These are phyloP conservation scores for Xylaria bambusicola DNA, from an alignment of 495 filamentous ascomycete species.

Conservation along the genomic window DNA sequence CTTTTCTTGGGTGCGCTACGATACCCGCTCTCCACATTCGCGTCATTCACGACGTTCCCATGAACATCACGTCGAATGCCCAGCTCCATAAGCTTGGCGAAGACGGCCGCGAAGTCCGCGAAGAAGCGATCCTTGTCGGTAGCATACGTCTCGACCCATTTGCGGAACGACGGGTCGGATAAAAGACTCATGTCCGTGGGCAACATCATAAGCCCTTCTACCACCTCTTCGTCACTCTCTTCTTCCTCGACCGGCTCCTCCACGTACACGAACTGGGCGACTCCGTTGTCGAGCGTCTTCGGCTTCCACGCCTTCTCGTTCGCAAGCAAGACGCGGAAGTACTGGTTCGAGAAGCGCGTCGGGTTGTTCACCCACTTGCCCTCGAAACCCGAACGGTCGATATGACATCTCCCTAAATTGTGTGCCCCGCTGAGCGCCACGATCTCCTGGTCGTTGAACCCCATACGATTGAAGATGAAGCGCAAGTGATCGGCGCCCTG, in stretches of 20 bases:
- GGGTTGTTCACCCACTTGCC: slow-evolving; percentile 67
- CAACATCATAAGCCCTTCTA: slow-evolving; percentile 59
- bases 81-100: slow-evolving; percentile 64
- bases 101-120: slow-evolving; percentile 59
- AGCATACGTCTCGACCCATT: slow-evolving; percentile 63
- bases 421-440: slow-evolving; percentile 63
- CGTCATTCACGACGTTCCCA: slow-evolving; percentile 52
- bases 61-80: slow-evolving; percentile 57
- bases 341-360: slow-evolving; percentile 65
- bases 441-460: slow-evolving; percentile 66
- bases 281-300: slow-evolving; percentile 53
- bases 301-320: slow-evolving; percentile 53
- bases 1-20: slow-evolving; percentile 62
- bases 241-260: slow-evolving; percentile 57
- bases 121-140: slow-evolving; percentile 64
- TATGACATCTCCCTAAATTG: slow-evolving; percentile 62
- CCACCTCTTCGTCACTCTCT: slow-evolving; percentile 48
- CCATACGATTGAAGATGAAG: slow-evolving; percentile 63
- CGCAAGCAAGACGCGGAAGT: slow-evolving; percentile 57
- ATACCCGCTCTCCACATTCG: slow-evolving; percentile 58
- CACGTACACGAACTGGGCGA: slow-evolving; percentile 59
- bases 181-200: slow-evolving; percentile 48
- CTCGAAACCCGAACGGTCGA: slow-evolving; percentile 61
- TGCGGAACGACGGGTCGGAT: slow-evolving; percentile 35
- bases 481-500: slow-evolving; percentile 61